These are phyloP conservation scores for Nannochloris sp. DNA, from an alignment of 139 green algal species.

Conservation along the genomic window DNA sequence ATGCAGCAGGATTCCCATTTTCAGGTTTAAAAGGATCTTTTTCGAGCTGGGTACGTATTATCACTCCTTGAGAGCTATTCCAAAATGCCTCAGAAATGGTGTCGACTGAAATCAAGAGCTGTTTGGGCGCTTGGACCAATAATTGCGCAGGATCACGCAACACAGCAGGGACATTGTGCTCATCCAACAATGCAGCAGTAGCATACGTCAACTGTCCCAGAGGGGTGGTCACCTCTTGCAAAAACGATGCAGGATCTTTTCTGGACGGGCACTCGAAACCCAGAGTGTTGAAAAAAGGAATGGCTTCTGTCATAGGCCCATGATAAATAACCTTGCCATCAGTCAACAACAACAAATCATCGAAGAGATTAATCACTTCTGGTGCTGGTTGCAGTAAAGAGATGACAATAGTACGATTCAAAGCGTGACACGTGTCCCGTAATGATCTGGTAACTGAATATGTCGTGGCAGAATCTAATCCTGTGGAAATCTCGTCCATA, in stretches of 20 bases:
- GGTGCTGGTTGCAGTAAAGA: conserved; percentile 80
- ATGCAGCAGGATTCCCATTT: neutral
- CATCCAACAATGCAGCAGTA: conserved; percentile 11
- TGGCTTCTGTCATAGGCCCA: conserved; percentile 42
- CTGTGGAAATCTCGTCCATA: conserved; percentile 48
- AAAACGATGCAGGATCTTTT: conserved; percentile 65
- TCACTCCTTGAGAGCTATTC: neutral
- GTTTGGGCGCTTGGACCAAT: conserved; percentile 3
- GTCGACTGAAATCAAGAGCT: conserved; percentile 18
- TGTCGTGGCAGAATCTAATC: conserved; percentile 62
- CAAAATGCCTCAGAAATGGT: conserved; percentile 20
- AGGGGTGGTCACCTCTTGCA: conserved; percentile 49
- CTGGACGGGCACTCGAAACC: conserved; percentile 56
- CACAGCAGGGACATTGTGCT: neutral
- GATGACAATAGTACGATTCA: conserved; percentile 46
- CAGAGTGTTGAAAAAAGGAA: conserved; percentile 54
- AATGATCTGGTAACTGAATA: conserved; percentile 49
- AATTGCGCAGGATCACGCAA: neutral
- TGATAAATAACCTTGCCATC: conserved; percentile 59
- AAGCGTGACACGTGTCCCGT: conserved; percentile 21
- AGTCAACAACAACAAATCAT: conserved; percentile 60
- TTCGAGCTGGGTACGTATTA: conserved; percentile 5
- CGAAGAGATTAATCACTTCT: conserved; percentile 61
- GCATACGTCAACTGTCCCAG: conserved; percentile 25
- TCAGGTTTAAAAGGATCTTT: neutral